Evolutionary conservation across 768 basidiomycete genomes (phyloP), one percentile per base, ranked within the genome.

Genomic region (Lenzites betulinus): DNA sequence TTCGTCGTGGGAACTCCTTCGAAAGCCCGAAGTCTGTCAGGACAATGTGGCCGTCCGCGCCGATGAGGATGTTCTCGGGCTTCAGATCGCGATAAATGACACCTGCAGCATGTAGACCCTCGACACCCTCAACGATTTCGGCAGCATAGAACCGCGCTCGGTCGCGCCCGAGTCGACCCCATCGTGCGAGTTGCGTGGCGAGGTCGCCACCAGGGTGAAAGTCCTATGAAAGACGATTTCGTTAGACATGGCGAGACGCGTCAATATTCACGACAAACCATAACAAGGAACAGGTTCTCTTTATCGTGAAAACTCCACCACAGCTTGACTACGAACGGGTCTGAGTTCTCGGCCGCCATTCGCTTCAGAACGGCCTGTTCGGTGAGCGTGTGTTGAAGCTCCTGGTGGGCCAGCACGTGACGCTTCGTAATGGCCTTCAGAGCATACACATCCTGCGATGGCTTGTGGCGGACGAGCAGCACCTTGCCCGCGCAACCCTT

Each of bases 291-390:
- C 63, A 98, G 76, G 71, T 97, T 96, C 73, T 98, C 94, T 76
- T 92, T 91, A 76, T 98, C 95, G 75, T 98, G 95, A 78, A 98
- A 99, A 75, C 91, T 91, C 90, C 92, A 95, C 86, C 93, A 92
- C 18, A 99, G 83, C 73, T 90, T 93, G 62, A 98, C 93, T 53
- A 98, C 92, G 73, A 98, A 99, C 12, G 94, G 94, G 71, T 98
- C 94, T 67, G 84, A 82, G 59, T 86, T 84, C 67, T 90, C 87
- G 4, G 93, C 92, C 1, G 94, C 91, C 90, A 98, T 95, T 43
- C 92, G 82, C 76, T 92, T 95, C 70, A 99, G 76, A 33, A 99
- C 96, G 7, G 92, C 89, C 74, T 98, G 94, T 76, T 99, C 97
- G 3, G 95, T 96, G 63, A 97, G 80, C 2, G 96, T 98, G 75